Evolutionary conservation across 305 asterid species (phyloP).

Genomic region (Nicotiana rustica): DNA sequence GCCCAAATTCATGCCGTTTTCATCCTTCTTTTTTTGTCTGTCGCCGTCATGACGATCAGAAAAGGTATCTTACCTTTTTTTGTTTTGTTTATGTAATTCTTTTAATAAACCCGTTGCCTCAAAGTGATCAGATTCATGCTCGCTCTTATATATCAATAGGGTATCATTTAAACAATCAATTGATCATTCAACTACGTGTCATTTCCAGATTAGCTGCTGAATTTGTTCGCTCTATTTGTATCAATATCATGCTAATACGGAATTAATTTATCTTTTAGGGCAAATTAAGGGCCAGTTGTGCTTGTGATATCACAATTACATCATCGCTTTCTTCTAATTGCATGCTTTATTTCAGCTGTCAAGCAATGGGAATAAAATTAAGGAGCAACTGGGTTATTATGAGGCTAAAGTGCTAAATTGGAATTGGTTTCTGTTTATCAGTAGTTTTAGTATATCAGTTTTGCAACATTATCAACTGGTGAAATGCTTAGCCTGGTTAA

Average conservation of each 20-base stretch:
- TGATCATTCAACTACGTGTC: neutral
- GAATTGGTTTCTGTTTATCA: neutral
- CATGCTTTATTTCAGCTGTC: neutral
- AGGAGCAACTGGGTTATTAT: neutral
- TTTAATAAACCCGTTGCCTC: too few relatives aligned
- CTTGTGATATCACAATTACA: neutral
- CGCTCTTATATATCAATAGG: neutral
- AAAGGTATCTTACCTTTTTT: conserved; percentile 51
- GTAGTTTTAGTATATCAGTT: neutral
- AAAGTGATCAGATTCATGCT: neutral
- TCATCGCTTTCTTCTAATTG: neutral
- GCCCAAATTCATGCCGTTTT: conserved; percentile 70
- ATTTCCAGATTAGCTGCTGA: neutral
- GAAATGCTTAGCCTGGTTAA: neutral
- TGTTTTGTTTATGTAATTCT: neutral
- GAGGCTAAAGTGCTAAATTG: neutral
- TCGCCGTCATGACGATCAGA: conserved; percentile 98
- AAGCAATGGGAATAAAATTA: neutral
- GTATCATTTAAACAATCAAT: neutral
- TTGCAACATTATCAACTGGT: neutral
- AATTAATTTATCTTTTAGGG: neutral
- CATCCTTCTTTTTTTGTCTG: conserved; percentile 94
- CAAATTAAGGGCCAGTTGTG: neutral
- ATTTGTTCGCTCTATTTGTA: neutral
- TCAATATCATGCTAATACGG: neutral